Conservation (phyloP, 106 monocot species). For the Narthecium ossifragum region DNA sequence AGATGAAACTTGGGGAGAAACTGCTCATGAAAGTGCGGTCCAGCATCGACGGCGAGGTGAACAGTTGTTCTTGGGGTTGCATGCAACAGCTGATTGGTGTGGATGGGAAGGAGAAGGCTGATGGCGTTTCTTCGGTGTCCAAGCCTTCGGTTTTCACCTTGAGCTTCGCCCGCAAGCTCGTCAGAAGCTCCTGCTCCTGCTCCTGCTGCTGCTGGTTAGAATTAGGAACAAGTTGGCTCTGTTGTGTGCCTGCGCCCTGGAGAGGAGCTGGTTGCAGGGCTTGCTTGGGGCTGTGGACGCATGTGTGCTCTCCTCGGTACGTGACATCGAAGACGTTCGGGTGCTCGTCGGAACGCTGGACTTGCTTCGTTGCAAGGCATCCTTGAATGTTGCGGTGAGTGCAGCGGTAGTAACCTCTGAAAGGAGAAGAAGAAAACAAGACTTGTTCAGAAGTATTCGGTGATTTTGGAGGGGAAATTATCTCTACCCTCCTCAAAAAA, state of each 20-base stretch:
- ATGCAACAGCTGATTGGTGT: constrained; percentile 9
- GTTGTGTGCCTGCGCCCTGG: not conserved
- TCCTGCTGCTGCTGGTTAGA: not conserved
- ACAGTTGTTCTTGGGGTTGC: constrained; percentile 13
- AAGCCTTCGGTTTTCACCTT: constrained; percentile 18
- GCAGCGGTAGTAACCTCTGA: constrained; percentile 55
- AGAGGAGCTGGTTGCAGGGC: not conserved
- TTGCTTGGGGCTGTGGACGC: not conserved
- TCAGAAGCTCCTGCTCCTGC: constrained; percentile 8
- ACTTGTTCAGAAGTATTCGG: not conserved
- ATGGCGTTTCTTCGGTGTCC: not conserved
- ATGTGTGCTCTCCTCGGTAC: constrained; percentile 35
- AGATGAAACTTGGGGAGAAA: constrained; percentile 15
- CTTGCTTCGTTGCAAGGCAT: constrained; percentile 45
- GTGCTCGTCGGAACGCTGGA: constrained; percentile 37
- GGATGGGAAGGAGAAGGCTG: constrained; percentile 24
- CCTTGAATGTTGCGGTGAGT: constrained; percentile 21
- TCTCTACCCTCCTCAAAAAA: too few relatives aligned
- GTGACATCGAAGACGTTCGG: constrained; percentile 29
- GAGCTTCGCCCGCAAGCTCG: constrained; percentile 18
- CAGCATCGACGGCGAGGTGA: constrained; percentile 11
- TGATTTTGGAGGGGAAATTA: not conserved
- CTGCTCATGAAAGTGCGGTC: constrained; percentile 6
- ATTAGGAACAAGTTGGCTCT: not conserved
- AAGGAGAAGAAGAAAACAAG: not conserved